phyloP scores from a whole-genome alignment of 73 alveolate genomes.

The Paramecium biaurelia region DNA sequence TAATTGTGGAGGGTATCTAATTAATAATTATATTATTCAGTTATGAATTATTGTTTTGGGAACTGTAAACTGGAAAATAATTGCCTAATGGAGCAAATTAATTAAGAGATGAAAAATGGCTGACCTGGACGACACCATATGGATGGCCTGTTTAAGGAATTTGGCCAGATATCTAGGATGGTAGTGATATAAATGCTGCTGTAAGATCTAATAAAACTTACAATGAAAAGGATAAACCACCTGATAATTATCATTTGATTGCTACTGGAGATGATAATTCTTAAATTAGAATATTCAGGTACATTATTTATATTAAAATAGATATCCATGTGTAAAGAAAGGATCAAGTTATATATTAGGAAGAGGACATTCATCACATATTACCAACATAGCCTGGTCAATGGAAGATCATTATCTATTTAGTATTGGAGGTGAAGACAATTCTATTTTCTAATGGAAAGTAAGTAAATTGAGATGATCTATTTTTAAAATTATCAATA shows the following conservation, averaged over 20 bases:
- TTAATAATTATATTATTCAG: neutral
- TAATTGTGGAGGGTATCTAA: conserved; percentile 82
- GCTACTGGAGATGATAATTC: conserved; percentile 96
- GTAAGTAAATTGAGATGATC: conserved; percentile 45
- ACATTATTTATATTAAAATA: neutral
- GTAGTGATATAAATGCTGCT: conserved; percentile 87
- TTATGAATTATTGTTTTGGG: conserved; percentile 91
- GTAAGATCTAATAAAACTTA: conserved; percentile 70
- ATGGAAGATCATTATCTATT: conserved; percentile 79
- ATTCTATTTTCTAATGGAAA: conserved; percentile 94
- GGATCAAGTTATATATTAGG: conserved; percentile 74
- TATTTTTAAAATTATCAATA: neutral
- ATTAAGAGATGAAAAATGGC: conserved; percentile 86
- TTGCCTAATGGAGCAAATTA: conserved; percentile 81
- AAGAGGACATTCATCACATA: conserved; percentile 87
- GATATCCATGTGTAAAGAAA: conserved; percentile 87
- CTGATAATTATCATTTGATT: conserved; percentile 70
- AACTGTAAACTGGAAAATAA: conserved; percentile 69
- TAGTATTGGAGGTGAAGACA: conserved; percentile 97
- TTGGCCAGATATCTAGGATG: conserved; percentile 89
- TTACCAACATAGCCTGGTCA: conserved; percentile 88
- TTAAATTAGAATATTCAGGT: conserved; percentile 76
- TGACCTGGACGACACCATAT: conserved; percentile 83
- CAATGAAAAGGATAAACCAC: conserved; percentile 61
- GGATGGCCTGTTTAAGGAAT: conserved; percentile 99